Evolutionary conservation across 192 early-diverging fungal species (phyloP), one percentile per base, ranked within the genome.

Genomic region (Umbelopsis sp.): DNA sequence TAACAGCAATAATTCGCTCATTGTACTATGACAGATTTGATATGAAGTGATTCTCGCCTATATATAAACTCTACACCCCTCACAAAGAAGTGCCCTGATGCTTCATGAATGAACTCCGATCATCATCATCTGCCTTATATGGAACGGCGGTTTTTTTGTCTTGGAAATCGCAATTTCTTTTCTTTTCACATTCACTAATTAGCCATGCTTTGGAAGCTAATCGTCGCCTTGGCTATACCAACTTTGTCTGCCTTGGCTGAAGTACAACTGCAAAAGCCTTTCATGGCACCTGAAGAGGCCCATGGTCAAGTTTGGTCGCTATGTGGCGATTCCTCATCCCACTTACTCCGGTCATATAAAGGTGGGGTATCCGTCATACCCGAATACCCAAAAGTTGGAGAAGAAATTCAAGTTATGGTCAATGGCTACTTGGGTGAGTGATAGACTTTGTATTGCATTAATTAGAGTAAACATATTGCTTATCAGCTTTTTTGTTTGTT

Each of bases 231-330:
- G n/a, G 18, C 55, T 15, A 2, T 61, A 61, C 33, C 55, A 18
- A 30, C 35, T 21, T 47, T n/a, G 4, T 25, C 27, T 37, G 11
- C 30, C 1, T 64, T 64, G 18, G 27, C 52, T 20, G 33, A 27
- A 44, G 64, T 33, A n/a, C 45, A 33, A 45, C 33, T 46, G 10
- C 68, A 69, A 13, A 47, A 64, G 48, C 33, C 64, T 8, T 74
- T 78, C 52, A 72, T 73, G 76, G 20, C 53, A 23, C 71, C 71
- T 9, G 76, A 69, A 37, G 72, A 69, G 30, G 25, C 55, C 15
- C 76, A 70, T 48, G 76, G 76, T 23, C 68, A 70, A 37, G 64
- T 79, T n/a, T 79, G 78, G 78, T 71, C 78, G 2, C 46, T 79
- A 16, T 79, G 78, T 37, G 70, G 47, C 48, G 64, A 76, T 69